Conservation (phyloP, 1,284 basidiomycete genomes). For the Ganoderma meredithae region DNA sequence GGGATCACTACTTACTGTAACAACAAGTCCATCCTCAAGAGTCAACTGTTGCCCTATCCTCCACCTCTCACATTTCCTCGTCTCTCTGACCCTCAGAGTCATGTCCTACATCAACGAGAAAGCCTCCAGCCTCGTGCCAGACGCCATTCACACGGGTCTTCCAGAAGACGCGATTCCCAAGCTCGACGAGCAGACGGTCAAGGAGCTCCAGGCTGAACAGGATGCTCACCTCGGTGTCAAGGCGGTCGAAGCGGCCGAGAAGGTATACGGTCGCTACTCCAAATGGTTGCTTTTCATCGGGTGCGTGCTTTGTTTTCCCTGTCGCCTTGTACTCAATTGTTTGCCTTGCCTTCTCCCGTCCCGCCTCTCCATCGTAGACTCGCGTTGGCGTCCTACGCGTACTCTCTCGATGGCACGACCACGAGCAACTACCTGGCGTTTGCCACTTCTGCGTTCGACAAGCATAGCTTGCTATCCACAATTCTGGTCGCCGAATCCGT, state of each 20-base stretch:
- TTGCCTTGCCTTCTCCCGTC: not conserved
- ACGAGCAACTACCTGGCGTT: conserved; percentile 73
- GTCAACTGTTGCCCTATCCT: no score
- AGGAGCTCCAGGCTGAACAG: conserved; percentile 29
- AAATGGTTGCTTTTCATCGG: conserved; percentile 71
- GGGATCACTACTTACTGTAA: no score
- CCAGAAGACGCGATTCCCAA: conserved; percentile 26
- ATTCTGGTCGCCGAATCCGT: conserved; percentile 68
- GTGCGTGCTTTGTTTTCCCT: conserved; percentile 42
- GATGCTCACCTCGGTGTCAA: conserved; percentile 56
- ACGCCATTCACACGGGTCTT: conserved; percentile 7
- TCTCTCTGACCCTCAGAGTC: not conserved
- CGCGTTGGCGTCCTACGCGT: conserved; percentile 77
- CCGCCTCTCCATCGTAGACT: conserved; percentile 48
- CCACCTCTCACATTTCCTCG: not conserved
- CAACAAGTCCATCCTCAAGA: no score
- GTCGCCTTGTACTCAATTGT: not conserved
- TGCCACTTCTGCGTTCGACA: conserved; percentile 65
- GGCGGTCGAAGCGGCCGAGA: conserved; percentile 59
- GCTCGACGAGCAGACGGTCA: conserved; percentile 17
- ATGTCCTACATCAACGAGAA: conserved; percentile 25
- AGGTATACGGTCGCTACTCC: conserved; percentile 59
- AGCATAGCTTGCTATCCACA: conserved; percentile 71
- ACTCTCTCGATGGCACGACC: conserved; percentile 75
- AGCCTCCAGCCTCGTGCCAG: conserved; percentile 1